Evolutionary conservation across 345 rosid species (phyloP).

Genomic region (Eucalyptus cloeziana): DNA sequence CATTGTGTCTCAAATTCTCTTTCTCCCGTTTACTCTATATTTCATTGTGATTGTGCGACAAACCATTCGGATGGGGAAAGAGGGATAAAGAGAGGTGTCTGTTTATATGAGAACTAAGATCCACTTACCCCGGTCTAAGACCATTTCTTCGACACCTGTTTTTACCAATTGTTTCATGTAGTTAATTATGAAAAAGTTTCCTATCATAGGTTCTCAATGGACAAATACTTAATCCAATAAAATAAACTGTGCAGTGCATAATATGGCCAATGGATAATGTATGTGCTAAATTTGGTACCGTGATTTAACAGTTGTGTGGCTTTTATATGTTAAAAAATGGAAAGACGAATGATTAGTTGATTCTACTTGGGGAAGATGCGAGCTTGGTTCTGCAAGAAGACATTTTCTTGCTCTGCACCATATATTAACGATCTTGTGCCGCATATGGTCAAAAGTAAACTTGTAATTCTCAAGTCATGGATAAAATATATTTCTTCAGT

Average conservation of each 20-base stretch:
- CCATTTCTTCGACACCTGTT: neutral
- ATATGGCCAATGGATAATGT: neutral
- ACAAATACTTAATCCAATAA: neutral
- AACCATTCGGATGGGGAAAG: neutral
- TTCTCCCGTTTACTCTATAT: too few relatives aligned
- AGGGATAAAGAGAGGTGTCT: neutral
- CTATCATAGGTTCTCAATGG: neutral
- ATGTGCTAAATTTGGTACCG: neutral
- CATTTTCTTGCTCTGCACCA: too few relatives aligned
- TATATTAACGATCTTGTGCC: neutral
- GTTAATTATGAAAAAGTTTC: neutral
- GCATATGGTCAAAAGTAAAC: neutral
- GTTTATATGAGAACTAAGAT: neutral
- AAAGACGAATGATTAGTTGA: neutral
- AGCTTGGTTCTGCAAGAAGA: neutral
- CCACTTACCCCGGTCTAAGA: neutral
- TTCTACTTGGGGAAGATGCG: neutral
- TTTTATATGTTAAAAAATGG: neutral
- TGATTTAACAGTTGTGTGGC: neutral
- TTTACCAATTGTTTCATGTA: neutral
- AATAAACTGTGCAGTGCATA: neutral
- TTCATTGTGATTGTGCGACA: neutral
- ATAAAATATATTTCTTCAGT: neutral
- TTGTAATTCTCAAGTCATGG: neutral
- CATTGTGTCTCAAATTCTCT: neutral